phyloP scores from a whole-genome alignment of 305 asterid species.

The Fraxinus xanthoxyloides region DNA sequence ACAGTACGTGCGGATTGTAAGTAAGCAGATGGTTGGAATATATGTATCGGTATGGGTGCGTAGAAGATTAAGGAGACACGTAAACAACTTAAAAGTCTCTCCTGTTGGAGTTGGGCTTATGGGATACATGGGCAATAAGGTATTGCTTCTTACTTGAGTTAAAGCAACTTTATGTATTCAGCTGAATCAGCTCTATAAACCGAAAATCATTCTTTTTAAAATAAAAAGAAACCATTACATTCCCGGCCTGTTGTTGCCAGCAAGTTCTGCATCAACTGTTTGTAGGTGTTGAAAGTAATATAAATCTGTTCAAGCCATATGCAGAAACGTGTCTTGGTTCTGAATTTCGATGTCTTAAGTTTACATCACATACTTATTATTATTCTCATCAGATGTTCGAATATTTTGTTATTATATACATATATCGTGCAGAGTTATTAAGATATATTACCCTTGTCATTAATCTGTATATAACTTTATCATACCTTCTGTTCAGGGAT shows the following conservation, averaged over 20 bases:
- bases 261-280: not conserved
- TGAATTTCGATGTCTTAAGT: not conserved
- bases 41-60: constrained; percentile 86
- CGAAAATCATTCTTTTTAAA: not conserved
- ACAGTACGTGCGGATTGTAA: constrained; percentile 68
- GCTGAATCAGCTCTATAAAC: not conserved
- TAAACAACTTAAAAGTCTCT: constrained; percentile 79
- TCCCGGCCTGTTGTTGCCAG: not conserved
- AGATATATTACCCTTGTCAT: not conserved
- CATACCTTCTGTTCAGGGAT: constrained; percentile 55
- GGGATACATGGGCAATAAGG: constrained; percentile 99
- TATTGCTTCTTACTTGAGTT: constrained; percentile 24
- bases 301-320: not conserved
- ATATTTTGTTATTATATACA: not conserved
- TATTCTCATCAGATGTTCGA: not conserved
- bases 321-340: not conserved
- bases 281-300: not conserved
- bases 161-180: not conserved
- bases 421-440: not conserved
- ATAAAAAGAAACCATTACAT: not conserved
- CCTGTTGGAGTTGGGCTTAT: constrained; percentile 92
- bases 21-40: constrained; percentile 98
- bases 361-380: not conserved
- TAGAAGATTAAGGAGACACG: constrained; percentile 64
- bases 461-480: not conserved